Conservation (phyloP, 1,284 basidiomycete species). For the Chiua sp. region DNA sequence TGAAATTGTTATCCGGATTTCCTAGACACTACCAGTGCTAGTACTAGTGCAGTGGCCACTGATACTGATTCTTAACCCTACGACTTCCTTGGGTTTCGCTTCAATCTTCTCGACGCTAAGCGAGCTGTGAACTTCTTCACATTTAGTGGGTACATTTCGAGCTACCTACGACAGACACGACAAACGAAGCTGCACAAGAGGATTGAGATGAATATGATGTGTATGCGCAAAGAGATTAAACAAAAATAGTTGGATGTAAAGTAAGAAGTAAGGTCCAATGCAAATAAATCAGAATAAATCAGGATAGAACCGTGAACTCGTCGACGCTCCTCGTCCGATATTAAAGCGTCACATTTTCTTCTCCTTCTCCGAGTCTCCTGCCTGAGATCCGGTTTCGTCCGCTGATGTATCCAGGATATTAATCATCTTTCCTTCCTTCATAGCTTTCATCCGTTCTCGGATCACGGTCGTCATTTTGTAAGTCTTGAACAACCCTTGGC, state of each 20-base stretch:
- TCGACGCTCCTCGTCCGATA: not conserved
- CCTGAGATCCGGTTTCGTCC: slow-evolving; percentile 8
- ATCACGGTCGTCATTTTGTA: slow-evolving; percentile 33
- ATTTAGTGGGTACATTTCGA: no score
- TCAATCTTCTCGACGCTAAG: no score
- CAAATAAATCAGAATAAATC: slow-evolving; percentile 10
- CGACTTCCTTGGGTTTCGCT: no score
- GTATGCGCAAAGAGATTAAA: not conserved
- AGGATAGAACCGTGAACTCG: not conserved
- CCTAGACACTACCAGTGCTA: no score
- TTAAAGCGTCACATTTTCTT: slow-evolving; percentile 24
- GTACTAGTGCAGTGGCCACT: no score
- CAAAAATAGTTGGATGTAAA: not conserved
- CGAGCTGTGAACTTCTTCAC: no score
- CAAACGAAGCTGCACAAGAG: no score
- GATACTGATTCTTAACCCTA: no score
- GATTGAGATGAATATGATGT: no score
- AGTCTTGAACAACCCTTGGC: slow-evolving; percentile 48
- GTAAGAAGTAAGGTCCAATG: not conserved
- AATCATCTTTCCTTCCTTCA: slow-evolving; percentile 20
- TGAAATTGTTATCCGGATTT: no score
- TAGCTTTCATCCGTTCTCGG: slow-evolving; percentile 34
- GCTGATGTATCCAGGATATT: slow-evolving; percentile 22
- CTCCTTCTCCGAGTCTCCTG: slow-evolving; percentile 6
- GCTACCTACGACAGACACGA: no score